Percentiles rank a stretch among this genome's conserved stretches.
These are phyloP conservation scores for Chaetomiaceae sp. DNA, from an alignment of 2,329 filamentous ascomycete genomes.

Conservation along the genomic window DNA sequence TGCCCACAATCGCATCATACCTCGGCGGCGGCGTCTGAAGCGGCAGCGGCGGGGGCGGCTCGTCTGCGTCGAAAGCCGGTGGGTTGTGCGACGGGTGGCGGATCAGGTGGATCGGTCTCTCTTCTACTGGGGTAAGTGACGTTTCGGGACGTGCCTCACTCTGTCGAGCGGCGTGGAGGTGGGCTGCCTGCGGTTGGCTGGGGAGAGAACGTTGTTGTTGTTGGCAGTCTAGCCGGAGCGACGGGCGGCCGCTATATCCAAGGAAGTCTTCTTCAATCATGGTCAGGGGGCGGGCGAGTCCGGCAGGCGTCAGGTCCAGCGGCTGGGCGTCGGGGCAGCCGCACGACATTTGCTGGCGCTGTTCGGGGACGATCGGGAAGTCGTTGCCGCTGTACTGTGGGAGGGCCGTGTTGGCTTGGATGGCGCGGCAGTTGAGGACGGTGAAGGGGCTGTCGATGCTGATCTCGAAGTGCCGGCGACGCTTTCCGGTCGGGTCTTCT, in stretches of 20 bases:
- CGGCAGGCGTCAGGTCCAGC: conserved; percentile 62
- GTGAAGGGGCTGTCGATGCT: conserved; percentile 95
- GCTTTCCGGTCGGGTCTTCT: conserved; percentile 64
- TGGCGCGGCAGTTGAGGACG: conserved; percentile 88
- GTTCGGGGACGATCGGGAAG: conserved; percentile 42
- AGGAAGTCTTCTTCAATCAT: conserved; percentile 33
- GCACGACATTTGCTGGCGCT: conserved; percentile 46
- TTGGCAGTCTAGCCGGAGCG: conserved; percentile 21
- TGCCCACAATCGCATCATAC: conserved; percentile 74
- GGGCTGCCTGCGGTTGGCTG: conserved; percentile 47
- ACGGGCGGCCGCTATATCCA: conserved; percentile 13
- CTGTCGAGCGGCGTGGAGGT: conserved; percentile 39
- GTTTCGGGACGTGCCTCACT: conserved; percentile 22
- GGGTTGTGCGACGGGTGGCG: conserved; percentile 83
- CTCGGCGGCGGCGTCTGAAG: conserved; percentile 77
- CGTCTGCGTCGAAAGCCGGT: conserved; percentile 78
- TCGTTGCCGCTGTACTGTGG: conserved; percentile 67
- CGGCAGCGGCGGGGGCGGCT: conserved; percentile 60
- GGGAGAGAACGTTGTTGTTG: conserved; percentile 39
- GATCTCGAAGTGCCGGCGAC: conserved; percentile 88
- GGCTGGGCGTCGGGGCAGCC: conserved; percentile 50
- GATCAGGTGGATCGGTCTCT: conserved; percentile 78
- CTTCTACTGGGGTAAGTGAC: conserved; percentile 32
- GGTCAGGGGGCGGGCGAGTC: conserved; percentile 49
- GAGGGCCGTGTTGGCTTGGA: conserved; percentile 79